Evolutionary conservation across 1,284 basidiomycete genomes (phyloP), one percentile per base, ranked within the genome.

Genomic region (Ceratobasidium sp.): DNA sequence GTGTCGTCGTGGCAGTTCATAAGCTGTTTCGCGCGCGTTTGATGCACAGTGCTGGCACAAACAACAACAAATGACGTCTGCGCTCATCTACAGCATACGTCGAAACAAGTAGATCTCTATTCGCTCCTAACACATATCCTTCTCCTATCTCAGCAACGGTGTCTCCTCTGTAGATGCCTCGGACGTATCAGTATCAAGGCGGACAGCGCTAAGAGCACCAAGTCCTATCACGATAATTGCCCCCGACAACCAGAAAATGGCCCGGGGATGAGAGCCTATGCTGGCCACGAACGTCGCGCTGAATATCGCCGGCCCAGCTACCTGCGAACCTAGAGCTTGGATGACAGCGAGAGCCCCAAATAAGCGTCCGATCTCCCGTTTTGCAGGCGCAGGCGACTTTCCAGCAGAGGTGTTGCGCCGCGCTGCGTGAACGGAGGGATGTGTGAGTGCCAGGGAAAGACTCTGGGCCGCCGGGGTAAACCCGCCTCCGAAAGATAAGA

Each of bases 331-430:
- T 4, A 69, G 66, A 14, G 66, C 66, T 29, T 90, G 87, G 13
- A 93, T 78, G 43, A 94, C 90, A 75, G 88, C 88, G 74, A 94
- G 78, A 1, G 88, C 89, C 14, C 92, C 92, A 79, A 93, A 93
- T 14, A 94, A 82, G 76, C 84, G 84, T 1, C 90, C 92, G 41
- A 72, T 58, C 56, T 76, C 74, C 19, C 68, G 59, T 69, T 66
- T 75, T 29, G 77, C 75, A 11, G 34, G 27, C 5, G 65, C 7
- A 3, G 66, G 54, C 24, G 34, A 31, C 22, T 46, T 69, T 22
- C 43, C 54, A 34, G 48, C 39, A 49, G 53, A 19, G 37, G 66
- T n/a, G 37, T 59, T 37, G 4, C 66, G 51, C 39, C 66, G 22
- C 13, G 66, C 54, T n/a, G 29, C 53, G 43, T 58, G 66, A 29